Evolutionary conservation across 164 flowering plant species (phyloP), one percentile per base, ranked within the genome.

Genomic region (Aristolochia fimbriata): DNA sequence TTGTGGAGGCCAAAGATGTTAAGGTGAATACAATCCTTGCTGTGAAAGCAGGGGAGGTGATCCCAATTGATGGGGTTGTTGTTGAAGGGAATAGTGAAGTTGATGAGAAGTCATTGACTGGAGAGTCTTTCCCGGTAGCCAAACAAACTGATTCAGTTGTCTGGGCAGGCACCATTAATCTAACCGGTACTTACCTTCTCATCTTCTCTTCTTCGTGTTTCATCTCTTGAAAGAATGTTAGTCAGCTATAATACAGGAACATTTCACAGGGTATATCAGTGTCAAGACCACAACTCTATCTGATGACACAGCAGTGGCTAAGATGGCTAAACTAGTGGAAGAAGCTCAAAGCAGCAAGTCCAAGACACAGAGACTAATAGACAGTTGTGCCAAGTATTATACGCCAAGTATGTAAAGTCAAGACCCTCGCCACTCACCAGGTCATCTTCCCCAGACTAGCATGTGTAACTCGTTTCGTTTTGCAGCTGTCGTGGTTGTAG

Each of bases 241-340:
- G 43, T 37, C n/a, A 37, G 8, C 43, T 31, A 56, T 15, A 5
- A 17, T 14, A 56, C 11, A 20, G 22, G 3, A 22, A 52, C 27
- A 11, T 55, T 25, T 37, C 67, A 31, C 59, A 91, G 97, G 97
- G 41, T 93, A 89, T 59, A 72, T 93, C 31, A 84, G 79, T 52
- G 77, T 93, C 3, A 81, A 65, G 61, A 93, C 97, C 22, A 83
- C 92, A 14, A 85, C 85, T 17, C 33, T 84, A 45, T 85, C 96
- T 16, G 88, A 89, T 62, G 94, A 89, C 60, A 84, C 96, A 61
- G 83, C 80, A 17, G 93, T 93, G 59, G 88, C 96, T 24, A 84
- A 77, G 69, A 89, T 93, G 98, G 87, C 94, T 13, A 87, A 81
- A 74, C 82, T 93, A 2, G 98, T 93, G 8, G 97, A 89, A 68